These are phyloP conservation scores for Hibiscus tridactylites DNA, from an alignment of 345 rosid species.

Conservation along the genomic window DNA sequence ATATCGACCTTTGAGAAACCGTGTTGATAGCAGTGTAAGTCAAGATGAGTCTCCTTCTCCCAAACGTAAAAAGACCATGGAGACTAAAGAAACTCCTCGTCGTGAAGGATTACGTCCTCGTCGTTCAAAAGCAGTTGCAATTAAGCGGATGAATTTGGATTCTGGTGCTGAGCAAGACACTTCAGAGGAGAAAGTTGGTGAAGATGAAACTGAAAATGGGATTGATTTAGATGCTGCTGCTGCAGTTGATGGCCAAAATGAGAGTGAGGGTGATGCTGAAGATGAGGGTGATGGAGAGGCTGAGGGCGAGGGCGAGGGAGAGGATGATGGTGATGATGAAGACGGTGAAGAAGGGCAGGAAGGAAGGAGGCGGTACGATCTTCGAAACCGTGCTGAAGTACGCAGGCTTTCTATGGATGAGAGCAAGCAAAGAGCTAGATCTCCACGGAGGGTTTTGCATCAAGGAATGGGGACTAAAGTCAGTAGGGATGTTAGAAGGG, in stretches of 20 bases:
- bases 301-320: constrained; percentile 58
- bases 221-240: constrained; percentile 67
- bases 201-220: constrained; percentile 65
- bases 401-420: constrained; percentile 72
- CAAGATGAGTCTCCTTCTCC: constrained; percentile 54
- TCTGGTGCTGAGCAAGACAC: constrained; percentile 62
- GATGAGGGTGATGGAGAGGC: constrained; percentile 55
- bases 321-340: constrained; percentile 58
- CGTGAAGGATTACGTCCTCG: constrained; percentile 99
- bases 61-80: constrained; percentile 42
- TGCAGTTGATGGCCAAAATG: constrained; percentile 46
- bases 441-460: constrained; percentile 92
- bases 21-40: constrained; percentile 44
- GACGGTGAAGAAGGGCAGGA: constrained; percentile 84
- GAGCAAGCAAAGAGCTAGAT: constrained; percentile 72
- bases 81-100: constrained; percentile 62
- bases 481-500: constrained; percentile 81
- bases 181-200: constrained; percentile 64
- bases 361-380: constrained; percentile 94
- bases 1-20: constrained; percentile 51
- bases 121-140: constrained; percentile 47
- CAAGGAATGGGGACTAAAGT: constrained; percentile 92
- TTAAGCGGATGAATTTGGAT: constrained; percentile 43
- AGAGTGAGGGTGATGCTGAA: constrained; percentile 29
- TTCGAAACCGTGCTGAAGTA: constrained; percentile 90